Percentiles rank a stretch among this genome's conserved stretches.
These are phyloP conservation scores for Podaxis carcinomalis DNA, from an alignment of 768 basidiomycete genomes.

Conservation along the genomic window DNA sequence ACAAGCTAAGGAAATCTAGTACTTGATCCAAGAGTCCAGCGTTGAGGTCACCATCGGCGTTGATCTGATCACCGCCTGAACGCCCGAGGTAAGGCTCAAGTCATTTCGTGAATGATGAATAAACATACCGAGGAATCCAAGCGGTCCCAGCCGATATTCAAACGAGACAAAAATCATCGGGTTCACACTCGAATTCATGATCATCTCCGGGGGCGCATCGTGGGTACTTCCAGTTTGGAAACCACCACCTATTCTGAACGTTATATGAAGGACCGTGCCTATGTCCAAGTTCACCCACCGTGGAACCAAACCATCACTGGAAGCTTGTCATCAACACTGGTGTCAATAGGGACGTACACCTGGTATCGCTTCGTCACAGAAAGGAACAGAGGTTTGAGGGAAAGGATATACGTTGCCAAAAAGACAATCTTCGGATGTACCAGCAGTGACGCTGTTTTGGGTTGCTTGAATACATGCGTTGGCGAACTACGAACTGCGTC, in stretches of 20 bases:
- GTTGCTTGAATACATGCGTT: conserved; percentile 29
- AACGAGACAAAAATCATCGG: conserved; percentile 38
- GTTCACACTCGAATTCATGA: conserved; percentile 25
- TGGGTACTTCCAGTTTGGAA: conserved; percentile 33
- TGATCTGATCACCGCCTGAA: conserved; percentile 29
- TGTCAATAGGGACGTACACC: conserved; percentile 30
- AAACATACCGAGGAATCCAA: conserved; percentile 34
- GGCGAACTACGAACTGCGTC: conserved; percentile 24
- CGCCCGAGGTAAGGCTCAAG: background rate
- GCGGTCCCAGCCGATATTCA: conserved; percentile 37
- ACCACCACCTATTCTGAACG: conserved; percentile 30
- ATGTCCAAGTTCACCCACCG: conserved; percentile 20
- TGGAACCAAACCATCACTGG: conserved; percentile 41
- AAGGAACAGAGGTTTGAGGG: background rate
- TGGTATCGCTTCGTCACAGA: conserved; percentile 9
- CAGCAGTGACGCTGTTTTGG: conserved; percentile 22
- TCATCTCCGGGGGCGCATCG: conserved; percentile 25
- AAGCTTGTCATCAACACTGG: conserved; percentile 19
- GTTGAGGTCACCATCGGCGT: conserved; percentile 29
- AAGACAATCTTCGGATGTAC: conserved; percentile 38
- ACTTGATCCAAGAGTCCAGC: conserved; percentile 39
- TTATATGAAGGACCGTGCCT: background rate
- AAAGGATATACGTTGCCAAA: conserved; percentile 33
- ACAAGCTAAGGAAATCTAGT: background rate
- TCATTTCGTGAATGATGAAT: background rate